Evolutionary conservation across 1,284 basidiomycete species (phyloP), one percentile per base, ranked within the genome.

Genomic region (Exobasidium rhododendri): DNA sequence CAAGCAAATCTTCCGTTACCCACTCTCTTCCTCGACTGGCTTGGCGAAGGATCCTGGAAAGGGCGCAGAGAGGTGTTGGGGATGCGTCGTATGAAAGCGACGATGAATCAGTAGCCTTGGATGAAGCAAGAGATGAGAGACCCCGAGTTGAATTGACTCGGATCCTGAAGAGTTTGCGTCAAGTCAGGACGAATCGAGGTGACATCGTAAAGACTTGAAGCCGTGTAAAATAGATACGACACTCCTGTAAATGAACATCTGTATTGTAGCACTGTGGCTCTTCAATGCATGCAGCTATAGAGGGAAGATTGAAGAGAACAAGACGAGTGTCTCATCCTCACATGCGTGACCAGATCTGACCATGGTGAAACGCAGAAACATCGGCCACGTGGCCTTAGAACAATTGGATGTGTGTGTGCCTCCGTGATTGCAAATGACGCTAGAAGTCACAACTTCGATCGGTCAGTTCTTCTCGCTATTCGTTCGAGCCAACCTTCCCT

Each of bases 1-100:
- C 22, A 20, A 20, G 2, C 5, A 13, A 17, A 2, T 4, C 5
- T 6, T 4, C 5, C 14, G 20, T 26, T 13, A 26, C 26, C 28
- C 47, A 55, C 11, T 62, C 63, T 4, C 59, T 75, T 3, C 61
- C 72, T 1, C 63, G 63, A 26, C 43, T 66, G 20, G 73, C 74
- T 10, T 76, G 74, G 74, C 46, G 64, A 4, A 62, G 74, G 11
- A 76, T 76, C 44, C 56, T 76, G 26, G 71, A 76, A 22, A 63
- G 74, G 4, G 74, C 74, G 0, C 66, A 68, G 31, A 58, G 69
- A 20, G 74, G 74, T 0, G 70, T 75, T 1, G 74, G 74, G 17
- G 74, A 76, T 44, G 74, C 74, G 17, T 68, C 69, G 61, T 76
- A 76, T 59, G 68, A 75, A 40, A 65, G 62, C 46, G 73, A 71